Base-by-base conservation (phyloP, 2,329 filamentous ascomycete genomes). In the Cordyceps pruinosa region DNA sequence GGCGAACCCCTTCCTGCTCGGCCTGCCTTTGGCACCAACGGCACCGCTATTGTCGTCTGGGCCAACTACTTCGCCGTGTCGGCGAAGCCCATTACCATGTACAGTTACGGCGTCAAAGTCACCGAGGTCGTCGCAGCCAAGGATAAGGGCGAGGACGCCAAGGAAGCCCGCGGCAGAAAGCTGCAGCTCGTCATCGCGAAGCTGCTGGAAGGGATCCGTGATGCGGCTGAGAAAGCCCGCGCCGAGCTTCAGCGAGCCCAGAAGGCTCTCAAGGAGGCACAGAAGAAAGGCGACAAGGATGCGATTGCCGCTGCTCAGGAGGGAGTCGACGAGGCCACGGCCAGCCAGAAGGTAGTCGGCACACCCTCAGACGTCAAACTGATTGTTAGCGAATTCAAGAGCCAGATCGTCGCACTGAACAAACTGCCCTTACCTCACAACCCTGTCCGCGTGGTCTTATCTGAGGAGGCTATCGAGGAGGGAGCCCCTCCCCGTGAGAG, bases 21-120 rank as follows among this genome's bases (percentile, higher is more conserved):
- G 2, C 81, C 81, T 21, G 74, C 73, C 1, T 83, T 76, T 60
- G 79, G 80, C 21, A 72, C 65, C 3, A 62, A 61, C 5, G 81
- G 81, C 4, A 66, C 47, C 1, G 45, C 65, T 0, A 73, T 80
- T 2, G 62, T 69, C 2, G 68, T 84, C 0, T 83, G 79, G 78
- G 70, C 79, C 5, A 84, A 84, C 65, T 83, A 79, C 61, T 83
- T 81, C 62, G 68, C 68, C 1, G 58, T 84, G 48, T 63, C 70
- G 7, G 61, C 77, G 8, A 71, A 72, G 41, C 63, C 68, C 0
- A 63, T 69, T 2, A 58, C 61, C 0, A 58, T 81, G 5, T 76
- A 72, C 64, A 77, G 73, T 57, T 83, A 83, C 64, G 71, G 69
- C 3, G 59, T 83, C 10, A 66, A 72, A 1, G 72, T 75, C 12